Base-by-base conservation (phyloP, 495 filamentous ascomycete species). In the Penicillium salamii region DNA sequence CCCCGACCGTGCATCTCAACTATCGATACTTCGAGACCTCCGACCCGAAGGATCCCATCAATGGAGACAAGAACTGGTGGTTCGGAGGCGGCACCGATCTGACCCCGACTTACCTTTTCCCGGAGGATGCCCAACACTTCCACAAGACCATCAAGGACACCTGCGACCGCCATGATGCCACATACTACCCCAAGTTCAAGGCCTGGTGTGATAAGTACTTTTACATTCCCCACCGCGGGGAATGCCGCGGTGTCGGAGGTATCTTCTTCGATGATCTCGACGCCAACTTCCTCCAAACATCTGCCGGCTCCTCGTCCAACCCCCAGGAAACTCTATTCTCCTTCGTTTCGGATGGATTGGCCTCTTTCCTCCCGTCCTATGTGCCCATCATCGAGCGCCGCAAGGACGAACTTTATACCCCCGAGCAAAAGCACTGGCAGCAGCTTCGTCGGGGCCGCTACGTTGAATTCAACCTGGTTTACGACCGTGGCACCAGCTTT, bases 201-300 rank as follows among this genome's bases (percentile, higher is more conserved):
- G 82, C 86, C 53, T 99, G 93, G 93, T 99, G 93, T 64, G 93
- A 99, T 64, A 84, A 91, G 54, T 99, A 99, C 75, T 99, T 99
- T 70, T 84, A 80, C 71, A 83, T 96, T 58, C 89, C 89, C 55
- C 93, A 99, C 69, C 89, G 93, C 28, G 79, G 79, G 46, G 93
- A 99, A 71, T 75, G 80, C n/a, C 84, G 93, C 28, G 93, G 93
- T 36, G 69, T 99, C 19, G 93, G 93, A 26, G 93, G 93, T 17
- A 97, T 99, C 66, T 99, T 99, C 78, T 99, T 99, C 61, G 93
- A 98, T 67, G 93, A 99, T 59, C 75, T 97, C 17, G 93, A 97
- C 65, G 88, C 90, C 54, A 67, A 58, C 48, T 75, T 74, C 64
- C 61, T 76, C 26, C 58, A 76, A 43, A 61, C 60, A 18, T 75